Evolutionary conservation across 1,284 basidiomycete genomes (phyloP).

Genomic region (Laetiporus sulphureus): DNA sequence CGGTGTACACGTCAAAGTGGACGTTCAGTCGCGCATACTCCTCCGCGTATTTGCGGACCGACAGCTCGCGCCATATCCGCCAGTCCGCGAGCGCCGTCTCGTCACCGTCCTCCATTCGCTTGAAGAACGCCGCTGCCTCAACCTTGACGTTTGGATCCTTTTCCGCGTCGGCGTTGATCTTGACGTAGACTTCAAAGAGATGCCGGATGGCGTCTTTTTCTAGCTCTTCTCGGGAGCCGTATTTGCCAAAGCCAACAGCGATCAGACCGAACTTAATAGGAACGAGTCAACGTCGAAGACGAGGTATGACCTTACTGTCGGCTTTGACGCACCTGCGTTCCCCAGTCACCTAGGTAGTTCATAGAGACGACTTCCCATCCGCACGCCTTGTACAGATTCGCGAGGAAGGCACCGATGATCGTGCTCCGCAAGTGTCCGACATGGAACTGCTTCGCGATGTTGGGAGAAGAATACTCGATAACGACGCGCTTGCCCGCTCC

Average conservation of each 20-base stretch:
- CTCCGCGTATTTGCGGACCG: constrained; percentile 86
- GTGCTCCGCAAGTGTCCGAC: constrained; percentile 96
- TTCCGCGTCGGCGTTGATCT: constrained; percentile 84
- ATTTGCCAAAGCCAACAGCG: constrained; percentile 88
- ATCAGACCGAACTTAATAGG: constrained; percentile 71
- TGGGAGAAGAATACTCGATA: constrained; percentile 92
- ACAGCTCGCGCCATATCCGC: constrained; percentile 90
- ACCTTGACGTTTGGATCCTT: constrained; percentile 70
- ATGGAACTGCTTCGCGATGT: constrained; percentile 99
- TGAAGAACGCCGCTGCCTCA: constrained; percentile 89
- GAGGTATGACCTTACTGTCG: too few species aligned
- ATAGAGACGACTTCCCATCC: constrained; percentile 90
- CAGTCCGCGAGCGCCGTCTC: constrained; percentile 81
- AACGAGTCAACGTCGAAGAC: too few species aligned
- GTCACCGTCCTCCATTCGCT: constrained; percentile 94
- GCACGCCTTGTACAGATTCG: constrained; percentile 87
- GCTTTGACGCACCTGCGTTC: constrained; percentile 63
- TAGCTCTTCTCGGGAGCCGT: constrained; percentile 82
- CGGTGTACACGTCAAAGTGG: constrained; percentile 90
- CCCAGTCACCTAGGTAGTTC: constrained; percentile 97
- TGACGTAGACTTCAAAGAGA: constrained; percentile 91
- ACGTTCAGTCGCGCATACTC: constrained; percentile 92
- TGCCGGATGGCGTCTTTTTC: constrained; percentile 92
- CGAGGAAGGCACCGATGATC: constrained; percentile 94
- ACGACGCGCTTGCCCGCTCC: constrained; percentile 78